These are phyloP conservation scores for Hyaloscypha variabilis DNA, from an alignment of 495 filamentous ascomycete genomes.

Conservation along the genomic window DNA sequence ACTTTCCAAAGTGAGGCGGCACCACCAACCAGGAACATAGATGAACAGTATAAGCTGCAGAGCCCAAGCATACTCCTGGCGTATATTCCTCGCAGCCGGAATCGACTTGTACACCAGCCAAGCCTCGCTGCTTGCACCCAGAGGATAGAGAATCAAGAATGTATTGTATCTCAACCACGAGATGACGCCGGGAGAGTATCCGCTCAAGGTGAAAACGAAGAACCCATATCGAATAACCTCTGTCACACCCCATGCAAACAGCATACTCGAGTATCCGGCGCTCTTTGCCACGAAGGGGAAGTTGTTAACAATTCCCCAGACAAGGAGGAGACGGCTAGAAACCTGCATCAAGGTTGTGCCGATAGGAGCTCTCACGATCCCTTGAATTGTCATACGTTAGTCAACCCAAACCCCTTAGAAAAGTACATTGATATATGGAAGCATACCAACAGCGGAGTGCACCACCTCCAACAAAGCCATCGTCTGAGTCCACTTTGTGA, in stretches of 20 bases:
- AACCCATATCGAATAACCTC: slow-evolving; percentile 89
- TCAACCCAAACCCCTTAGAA: neutral
- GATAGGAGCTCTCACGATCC: slow-evolving; percentile 82
- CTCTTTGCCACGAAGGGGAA: slow-evolving; percentile 61
- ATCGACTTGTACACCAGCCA: slow-evolving; percentile 71
- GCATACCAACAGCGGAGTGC: slow-evolving; percentile 70
- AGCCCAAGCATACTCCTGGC: slow-evolving; percentile 55
- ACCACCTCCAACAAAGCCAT: slow-evolving; percentile 80
- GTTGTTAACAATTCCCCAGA: slow-evolving; percentile 73
- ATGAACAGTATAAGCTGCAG: slow-evolving; percentile 65
- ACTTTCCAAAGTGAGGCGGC: slow-evolving; percentile 10
- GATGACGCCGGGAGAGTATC: slow-evolving; percentile 59
- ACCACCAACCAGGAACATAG: slow-evolving; percentile 77
- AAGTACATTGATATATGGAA: neutral
- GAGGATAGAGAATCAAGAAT: slow-evolving; percentile 89
- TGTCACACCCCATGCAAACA: slow-evolving; percentile 81
- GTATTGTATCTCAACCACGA: slow-evolving; percentile 92
- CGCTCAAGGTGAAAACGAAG: slow-evolving; percentile 73
- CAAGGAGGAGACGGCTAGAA: slow-evolving; percentile 75
- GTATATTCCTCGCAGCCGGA: slow-evolving; percentile 54
- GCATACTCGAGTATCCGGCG: slow-evolving; percentile 67
- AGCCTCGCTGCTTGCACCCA: slow-evolving; percentile 87
- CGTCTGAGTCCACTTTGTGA: slow-evolving; percentile 79
- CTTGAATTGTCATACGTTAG: slow-evolving; percentile 39
- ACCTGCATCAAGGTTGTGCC: slow-evolving; percentile 90